Base-by-base conservation (phyloP, 495 filamentous ascomycete genomes). In the Xylaria sp. region DNA sequence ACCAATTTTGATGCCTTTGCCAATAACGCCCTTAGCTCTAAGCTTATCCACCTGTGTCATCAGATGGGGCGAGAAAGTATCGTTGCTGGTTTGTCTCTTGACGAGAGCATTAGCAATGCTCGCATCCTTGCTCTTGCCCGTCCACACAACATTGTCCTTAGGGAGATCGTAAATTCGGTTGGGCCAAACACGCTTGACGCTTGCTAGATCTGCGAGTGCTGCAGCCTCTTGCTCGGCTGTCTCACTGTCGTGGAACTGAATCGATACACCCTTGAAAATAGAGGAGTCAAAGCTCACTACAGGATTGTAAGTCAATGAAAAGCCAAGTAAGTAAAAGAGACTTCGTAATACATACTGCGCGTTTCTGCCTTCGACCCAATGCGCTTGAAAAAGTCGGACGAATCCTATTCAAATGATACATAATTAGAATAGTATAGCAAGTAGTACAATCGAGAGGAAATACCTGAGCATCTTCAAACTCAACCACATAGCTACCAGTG, bases 11-110 rank as follows among this genome's bases (percentile, higher is more conserved):
- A 86, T 76, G 57, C 83, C 83, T 72, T 80, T 80, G 12, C 84
- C 84, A 7, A 75, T 83, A 66, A 81, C 71, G 7, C 82, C 84
- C 35, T 81, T 73, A 43, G 81, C 82, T 46, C 75, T 79, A 66
- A 86, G 80, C 79, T 81, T 81, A 76, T 85, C 81, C 46, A 86
- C 82, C 73, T 85, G 83, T 37, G 83, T 85, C 82, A 84, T 84
- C 48, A 83, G 63, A 41, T 86, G 84, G 0, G 84, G 75, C 12
- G 75, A 72, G 73, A 83, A 86, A 24, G 75, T 78, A 71, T 85
- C 81, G 21, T 81, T 76, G 70, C 70, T 74, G 37, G 69, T 21
- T 57, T 75, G 71, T 69, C 67, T 76, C 72, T 71, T 82, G 61
- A 67, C 77, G 71, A 76, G 79, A 52, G 59, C 80, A 21, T 59